Evolutionary conservation across 2,329 filamentous ascomycete genomes (phyloP), one percentile per base, ranked within the genome.

Genomic region (Fusarium bactridioides): DNA sequence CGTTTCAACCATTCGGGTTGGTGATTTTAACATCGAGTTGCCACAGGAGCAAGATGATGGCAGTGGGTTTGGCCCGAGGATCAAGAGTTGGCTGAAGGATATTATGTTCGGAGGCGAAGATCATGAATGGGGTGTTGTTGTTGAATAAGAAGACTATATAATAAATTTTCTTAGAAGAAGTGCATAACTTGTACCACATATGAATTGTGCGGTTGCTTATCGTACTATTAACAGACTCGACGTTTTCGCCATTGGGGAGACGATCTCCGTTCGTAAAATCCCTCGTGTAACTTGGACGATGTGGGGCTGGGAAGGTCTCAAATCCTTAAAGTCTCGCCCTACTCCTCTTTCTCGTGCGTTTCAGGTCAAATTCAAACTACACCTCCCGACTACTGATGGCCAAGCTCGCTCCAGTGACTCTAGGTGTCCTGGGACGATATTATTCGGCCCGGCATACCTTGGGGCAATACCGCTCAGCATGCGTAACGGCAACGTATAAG

Each of bases 381-480:
- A 1, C 4, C 29, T n/a, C 1, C 12, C 12, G 2, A 21, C n/a
- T 11, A 27, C 18, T 2, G 37, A 53, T 53, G 50, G 3, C 7
- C 5, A 40, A 27, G 0, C 23, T 12, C 19, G 5, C 10, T 10
- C 15, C 33, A n/a, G 19, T n/a, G 2, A n/a, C 23, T n/a, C 8
- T 54, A 61, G 71, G 60, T 10, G 15, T 70, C 11, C 10, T 58
- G 19, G 71, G 71, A 2, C 44, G 18, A 12, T 60, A 57, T 7
- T 74, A 73, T 27, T 57, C 70, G 15, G 40, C 55, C 21, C 43
- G 60, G 11, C 62, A 73, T 48, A 15, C 41, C 1, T 10, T 70
- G 5, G 60, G 60, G 0, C 67, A 64, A 2, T 74, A 74, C 23
- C 61, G 55, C 7, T 74, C 70, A 47, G 70, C 35, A 19, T 61